Percentiles rank a stretch among this genome's conserved stretches.
Conservation (phyloP, 116 monocot genomes). For the Trichopus zeylanicus region DNA sequence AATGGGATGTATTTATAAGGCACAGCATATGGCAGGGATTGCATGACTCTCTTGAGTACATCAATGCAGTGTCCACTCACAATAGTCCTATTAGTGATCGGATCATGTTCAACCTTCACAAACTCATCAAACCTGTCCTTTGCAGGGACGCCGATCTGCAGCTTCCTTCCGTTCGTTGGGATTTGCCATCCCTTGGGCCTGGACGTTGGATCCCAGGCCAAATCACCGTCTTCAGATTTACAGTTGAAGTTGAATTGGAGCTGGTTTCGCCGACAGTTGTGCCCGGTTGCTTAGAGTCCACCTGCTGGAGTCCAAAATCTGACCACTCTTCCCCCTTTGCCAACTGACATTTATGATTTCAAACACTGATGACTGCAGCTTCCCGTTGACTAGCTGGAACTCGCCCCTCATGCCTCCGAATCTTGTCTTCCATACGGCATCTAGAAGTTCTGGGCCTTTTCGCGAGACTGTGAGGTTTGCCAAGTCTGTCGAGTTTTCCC, state of each 20-base stretch:
- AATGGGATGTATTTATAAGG: slow-evolving; percentile 35
- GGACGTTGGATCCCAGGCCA: slow-evolving; percentile 32
- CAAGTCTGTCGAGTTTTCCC: slow-evolving; percentile 16
- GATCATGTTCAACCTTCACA: slow-evolving; percentile 21
- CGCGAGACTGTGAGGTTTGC: slow-evolving; percentile 17
- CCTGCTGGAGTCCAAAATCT: slow-evolving; percentile 20
- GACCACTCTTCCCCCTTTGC: slow-evolving; percentile 7
- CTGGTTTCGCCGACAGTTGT: background rate
- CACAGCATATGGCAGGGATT: slow-evolving; percentile 31
- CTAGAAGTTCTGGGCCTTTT: slow-evolving; percentile 20
- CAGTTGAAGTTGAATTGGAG: background rate
- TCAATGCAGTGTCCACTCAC: slow-evolving; percentile 46
- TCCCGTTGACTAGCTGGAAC: slow-evolving; percentile 30
- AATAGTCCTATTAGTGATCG: slow-evolving; percentile 13
- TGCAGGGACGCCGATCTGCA: slow-evolving; percentile 37
- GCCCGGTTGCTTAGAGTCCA: slow-evolving; percentile 5
- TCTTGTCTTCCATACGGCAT: slow-evolving; percentile 11
- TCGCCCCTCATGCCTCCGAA: slow-evolving; percentile 34
- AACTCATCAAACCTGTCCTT: slow-evolving; percentile 26
- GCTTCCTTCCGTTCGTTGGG: slow-evolving; percentile 28
- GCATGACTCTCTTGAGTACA: slow-evolving; percentile 31
- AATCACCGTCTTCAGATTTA: slow-evolving; percentile 9
- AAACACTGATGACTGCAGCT: slow-evolving; percentile 27
- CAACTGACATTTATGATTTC: slow-evolving; percentile 37
- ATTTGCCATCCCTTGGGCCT: slow-evolving; percentile 51